phyloP scores from a whole-genome alignment of 495 filamentous ascomycete species.

The Neurospora sp. region DNA sequence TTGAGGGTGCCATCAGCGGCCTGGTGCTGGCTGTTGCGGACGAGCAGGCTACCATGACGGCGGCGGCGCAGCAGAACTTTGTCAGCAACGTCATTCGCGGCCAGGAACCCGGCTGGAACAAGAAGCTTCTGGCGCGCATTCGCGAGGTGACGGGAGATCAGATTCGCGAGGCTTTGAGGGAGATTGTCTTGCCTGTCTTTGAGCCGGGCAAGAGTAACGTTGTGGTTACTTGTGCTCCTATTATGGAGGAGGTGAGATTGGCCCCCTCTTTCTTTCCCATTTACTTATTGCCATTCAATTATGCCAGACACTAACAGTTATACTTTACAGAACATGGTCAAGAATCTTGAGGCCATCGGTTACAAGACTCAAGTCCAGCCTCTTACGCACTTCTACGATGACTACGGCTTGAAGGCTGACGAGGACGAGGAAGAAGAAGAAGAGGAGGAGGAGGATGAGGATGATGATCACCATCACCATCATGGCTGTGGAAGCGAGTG shows the following conservation, averaged over 20 bases:
- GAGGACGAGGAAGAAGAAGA: slow-evolving; percentile 58
- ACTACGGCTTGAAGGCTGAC: slow-evolving; percentile 73
- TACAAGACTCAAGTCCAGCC: slow-evolving; percentile 67
- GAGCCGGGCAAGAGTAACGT: slow-evolving; percentile 65
- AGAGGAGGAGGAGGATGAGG: slow-evolving; percentile 51
- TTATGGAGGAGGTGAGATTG: slow-evolving; percentile 63
- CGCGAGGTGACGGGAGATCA: slow-evolving; percentile 66
- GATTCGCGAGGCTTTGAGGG: slow-evolving; percentile 61
- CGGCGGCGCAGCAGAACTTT: slow-evolving; percentile 73
- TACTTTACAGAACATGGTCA: slow-evolving; percentile 49
- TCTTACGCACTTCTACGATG: slow-evolving; percentile 78
- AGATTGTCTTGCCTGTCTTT: slow-evolving; percentile 71
- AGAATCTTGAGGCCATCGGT: slow-evolving; percentile 58
- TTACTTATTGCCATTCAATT: neutral
- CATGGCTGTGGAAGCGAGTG: neutral
- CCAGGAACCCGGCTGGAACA: slow-evolving; percentile 68
- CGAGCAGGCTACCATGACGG: slow-evolving; percentile 70
- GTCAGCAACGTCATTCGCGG: slow-evolving; percentile 67
- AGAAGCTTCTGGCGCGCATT: slow-evolving; percentile 64
- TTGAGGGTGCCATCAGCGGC: slow-evolving; percentile 83
- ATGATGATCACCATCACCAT: slow-evolving; percentile 32
- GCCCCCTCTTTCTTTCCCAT: neutral
- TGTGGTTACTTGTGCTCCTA: slow-evolving; percentile 77
- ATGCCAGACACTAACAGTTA: slow-evolving; percentile 8
- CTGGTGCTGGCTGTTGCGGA: slow-evolving; percentile 79